Conservation (phyloP, 2,329 filamentous ascomycete genomes). For the Dichotomopilus funicola region DNA sequence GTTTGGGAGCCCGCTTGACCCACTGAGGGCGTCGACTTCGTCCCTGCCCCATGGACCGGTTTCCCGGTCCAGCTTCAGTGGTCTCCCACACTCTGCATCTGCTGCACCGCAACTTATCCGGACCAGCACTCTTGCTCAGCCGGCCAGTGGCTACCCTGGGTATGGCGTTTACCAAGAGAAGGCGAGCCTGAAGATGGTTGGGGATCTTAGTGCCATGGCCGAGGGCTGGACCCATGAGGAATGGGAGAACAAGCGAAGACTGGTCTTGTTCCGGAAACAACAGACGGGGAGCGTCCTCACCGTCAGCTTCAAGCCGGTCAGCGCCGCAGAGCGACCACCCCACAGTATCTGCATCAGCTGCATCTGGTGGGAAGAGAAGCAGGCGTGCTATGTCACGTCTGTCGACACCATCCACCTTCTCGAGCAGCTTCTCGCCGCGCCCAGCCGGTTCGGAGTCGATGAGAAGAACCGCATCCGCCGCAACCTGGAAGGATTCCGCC, state of each 20-base stretch:
- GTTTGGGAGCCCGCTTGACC: slow-evolving; percentile 35
- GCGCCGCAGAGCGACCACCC: slow-evolving; percentile 68
- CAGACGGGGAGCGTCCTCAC: slow-evolving; percentile 78
- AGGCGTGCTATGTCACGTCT: slow-evolving; percentile 87
- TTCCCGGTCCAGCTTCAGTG: slow-evolving; percentile 41
- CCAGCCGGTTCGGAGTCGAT: slow-evolving; percentile 81
- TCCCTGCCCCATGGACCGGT: slow-evolving; percentile 38
- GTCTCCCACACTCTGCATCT: slow-evolving; percentile 39
- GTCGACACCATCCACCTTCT: slow-evolving; percentile 96
- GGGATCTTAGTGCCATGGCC: slow-evolving; percentile 78
- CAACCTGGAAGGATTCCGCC: slow-evolving; percentile 91
- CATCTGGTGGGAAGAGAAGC: slow-evolving; percentile 92
- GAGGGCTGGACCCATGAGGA: slow-evolving; percentile 80
- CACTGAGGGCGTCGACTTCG: slow-evolving; percentile 33
- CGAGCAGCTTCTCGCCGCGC: slow-evolving; percentile 73
- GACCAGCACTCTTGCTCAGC: slow-evolving; percentile 46
- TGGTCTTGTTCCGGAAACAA: slow-evolving; percentile 81
- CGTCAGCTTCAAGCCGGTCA: slow-evolving; percentile 71
- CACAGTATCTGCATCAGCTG: slow-evolving; percentile 94
- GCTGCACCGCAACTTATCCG: slow-evolving; percentile 45
- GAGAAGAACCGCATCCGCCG: slow-evolving; percentile 97
- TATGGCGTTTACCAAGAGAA: slow-evolving; percentile 62
- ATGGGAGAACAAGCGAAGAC: slow-evolving; percentile 67
- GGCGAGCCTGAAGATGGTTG: slow-evolving; percentile 76
- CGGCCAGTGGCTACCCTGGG: slow-evolving; percentile 33